Conservation (phyloP, 176 grass and related monocot genomes). For the Aegilops tauschii region DNA sequence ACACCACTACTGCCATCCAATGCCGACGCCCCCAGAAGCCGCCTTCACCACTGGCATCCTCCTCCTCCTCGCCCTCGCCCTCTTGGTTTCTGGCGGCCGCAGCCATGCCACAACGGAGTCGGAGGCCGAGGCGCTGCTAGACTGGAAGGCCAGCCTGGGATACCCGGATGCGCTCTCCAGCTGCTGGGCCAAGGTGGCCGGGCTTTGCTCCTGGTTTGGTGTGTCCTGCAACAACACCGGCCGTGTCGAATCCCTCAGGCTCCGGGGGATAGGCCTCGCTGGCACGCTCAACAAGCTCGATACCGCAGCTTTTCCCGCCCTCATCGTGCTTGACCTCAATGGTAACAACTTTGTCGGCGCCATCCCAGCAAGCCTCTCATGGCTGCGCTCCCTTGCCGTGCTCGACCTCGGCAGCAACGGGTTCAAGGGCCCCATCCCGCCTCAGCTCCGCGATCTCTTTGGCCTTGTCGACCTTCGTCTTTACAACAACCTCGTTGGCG, state of each 20-base stretch:
- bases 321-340: conserved; percentile 50
- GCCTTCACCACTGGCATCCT: too few species aligned
- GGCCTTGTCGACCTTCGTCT: conserved; percentile 51
- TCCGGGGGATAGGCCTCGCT: conserved; percentile 10
- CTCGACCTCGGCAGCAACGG: conserved; percentile 58
- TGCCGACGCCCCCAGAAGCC: too few species aligned
- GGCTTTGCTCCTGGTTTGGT: not conserved
- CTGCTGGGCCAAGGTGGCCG: not conserved
- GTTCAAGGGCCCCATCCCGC: conserved; percentile 43
- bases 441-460: conserved; percentile 49
- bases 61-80: too few species aligned
- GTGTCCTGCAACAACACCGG: not conserved
- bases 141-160: not conserved
- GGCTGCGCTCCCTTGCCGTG: conserved; percentile 18
- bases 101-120: not conserved
- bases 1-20: too few species aligned
- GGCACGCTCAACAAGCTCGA: conserved; percentile 39
- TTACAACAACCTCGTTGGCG: conserved; percentile 38
- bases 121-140: not conserved
- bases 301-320: conserved; percentile 23
- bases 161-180: not conserved
- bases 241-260: conserved; percentile 17
- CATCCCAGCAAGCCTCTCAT: conserved; percentile 48
- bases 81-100: too few species aligned
- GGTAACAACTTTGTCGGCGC: conserved; percentile 34